Evolutionary conservation across 1,139 yeast genomes (phyloP), one percentile per base, ranked within the genome.

Genomic region (Suhomyces ambrosiae): DNA sequence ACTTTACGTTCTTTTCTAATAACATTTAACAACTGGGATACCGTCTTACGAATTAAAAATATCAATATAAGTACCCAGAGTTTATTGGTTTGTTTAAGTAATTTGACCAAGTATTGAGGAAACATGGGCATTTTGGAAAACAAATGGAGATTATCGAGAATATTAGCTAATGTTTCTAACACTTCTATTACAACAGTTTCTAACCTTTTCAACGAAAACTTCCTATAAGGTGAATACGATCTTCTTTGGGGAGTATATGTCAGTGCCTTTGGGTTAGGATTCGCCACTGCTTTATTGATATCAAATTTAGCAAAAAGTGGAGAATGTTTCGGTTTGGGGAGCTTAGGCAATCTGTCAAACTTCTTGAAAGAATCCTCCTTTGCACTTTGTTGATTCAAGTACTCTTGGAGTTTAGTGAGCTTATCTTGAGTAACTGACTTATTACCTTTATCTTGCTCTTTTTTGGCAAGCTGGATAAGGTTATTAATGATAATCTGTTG

Each of bases 1-100:
- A 71, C 69, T 51, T 70, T 71, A 10, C 51, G 52, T 43, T 71
- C 74, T 43, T 68, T 69, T 23, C 65, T 52, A 8, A 65, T 53
- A 12, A 71, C 68, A 48, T 71, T 71, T 10, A 70, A 53, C 38
- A 71, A 59, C 47, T 71, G 76, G 3, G 74, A 65, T 7, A 68
- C 46, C 8, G 76, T 70, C 43, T 71, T 71, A 29, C 76, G 47
- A 14, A 71, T 65, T 47, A 71, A 61, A 39, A 71, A 71, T 4
- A 71, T 52, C 46, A 71, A 56, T 9, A 71, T 65, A 22, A 71
- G 52, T 27, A 71, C 66, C 77, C 77, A 71, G 26, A 71, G 50
- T 47, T 68, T 68, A 45, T 71, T 71, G 38, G 77, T 71, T 40
- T 71, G 73, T 42, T 68, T 68, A 37, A 71, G 55, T 16, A 71